These are phyloP conservation scores for Simplicillium sp. DNA, from an alignment of 2,329 filamentous ascomycete genomes.

Conservation along the genomic window DNA sequence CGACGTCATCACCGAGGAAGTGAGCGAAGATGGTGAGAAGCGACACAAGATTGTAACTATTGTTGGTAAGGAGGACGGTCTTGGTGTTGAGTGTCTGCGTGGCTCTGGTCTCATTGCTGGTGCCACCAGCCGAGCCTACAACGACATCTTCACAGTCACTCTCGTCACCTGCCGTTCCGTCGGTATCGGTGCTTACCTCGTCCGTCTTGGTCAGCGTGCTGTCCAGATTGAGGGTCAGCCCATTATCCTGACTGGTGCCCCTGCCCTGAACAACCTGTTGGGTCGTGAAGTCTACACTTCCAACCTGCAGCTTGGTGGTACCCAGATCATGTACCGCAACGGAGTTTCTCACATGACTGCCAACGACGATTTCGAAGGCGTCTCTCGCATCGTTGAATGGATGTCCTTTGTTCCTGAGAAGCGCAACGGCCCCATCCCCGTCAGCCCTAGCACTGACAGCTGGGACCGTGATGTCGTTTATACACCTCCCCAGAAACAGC, in stretches of 20 bases:
- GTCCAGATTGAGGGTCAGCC: conserved; percentile 98
- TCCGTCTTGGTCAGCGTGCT: conserved; percentile 94
- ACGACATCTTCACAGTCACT: conserved; percentile 97
- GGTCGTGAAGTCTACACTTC: conserved; percentile 98
- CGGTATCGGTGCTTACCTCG: conserved; percentile 97
- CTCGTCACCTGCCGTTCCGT: conserved; percentile 97
- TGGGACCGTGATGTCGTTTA: conserved; percentile 93
- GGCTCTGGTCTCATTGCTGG: conserved; percentile 97
- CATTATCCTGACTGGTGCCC: conserved; percentile 95
- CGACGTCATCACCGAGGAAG: conserved; percentile 65
- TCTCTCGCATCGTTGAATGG: conserved; percentile 97
- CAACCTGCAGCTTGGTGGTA: conserved; percentile 97
- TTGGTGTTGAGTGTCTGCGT: conserved; percentile 94
- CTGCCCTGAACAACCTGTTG: conserved; percentile 94
- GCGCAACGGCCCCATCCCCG: conserved; percentile 86
- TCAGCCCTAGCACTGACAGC: conserved; percentile 71
- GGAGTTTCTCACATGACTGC: conserved; percentile 99
- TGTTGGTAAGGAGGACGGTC: conserved; percentile 85
- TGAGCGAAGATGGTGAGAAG: conserved; percentile 79
- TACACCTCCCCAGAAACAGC: conserved; percentile 70
- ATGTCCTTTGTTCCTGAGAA: conserved; percentile 95
- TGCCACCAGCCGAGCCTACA: conserved; percentile 92
- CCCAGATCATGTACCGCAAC: conserved; percentile 99
- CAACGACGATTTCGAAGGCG: conserved; percentile 93
- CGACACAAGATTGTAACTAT: conserved; percentile 92